phyloP scores from a whole-genome alignment of 2,329 filamentous ascomycete genomes.

The Sclerotinia trifoliorum region DNA sequence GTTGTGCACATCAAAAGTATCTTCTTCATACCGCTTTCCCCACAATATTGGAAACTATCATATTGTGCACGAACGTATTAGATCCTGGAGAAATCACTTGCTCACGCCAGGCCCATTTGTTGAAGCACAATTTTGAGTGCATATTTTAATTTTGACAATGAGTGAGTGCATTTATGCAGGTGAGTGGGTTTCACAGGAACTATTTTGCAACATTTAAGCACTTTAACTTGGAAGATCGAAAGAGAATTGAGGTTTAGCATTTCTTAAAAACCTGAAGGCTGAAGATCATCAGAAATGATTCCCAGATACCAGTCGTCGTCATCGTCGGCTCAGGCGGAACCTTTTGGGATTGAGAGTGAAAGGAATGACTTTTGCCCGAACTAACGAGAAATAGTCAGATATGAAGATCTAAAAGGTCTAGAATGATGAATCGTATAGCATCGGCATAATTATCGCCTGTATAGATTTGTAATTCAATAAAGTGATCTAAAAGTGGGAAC shows the following conservation, averaged over 20 bases:
- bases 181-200: slow-evolving; percentile 7
- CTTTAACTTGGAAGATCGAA: slow-evolving; percentile 1
- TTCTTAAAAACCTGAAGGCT: neutral
- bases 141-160: neutral
- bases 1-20: slow-evolving; percentile 11
- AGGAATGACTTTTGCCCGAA: neutral
- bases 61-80: neutral
- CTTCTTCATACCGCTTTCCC: slow-evolving; percentile 5
- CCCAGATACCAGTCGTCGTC: neutral
- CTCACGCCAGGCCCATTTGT: slow-evolving; percentile 8
- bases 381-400: neutral
- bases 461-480: neutral
- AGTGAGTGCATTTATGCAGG: slow-evolving; percentile 6
- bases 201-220: neutral
- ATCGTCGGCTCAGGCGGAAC: neutral
- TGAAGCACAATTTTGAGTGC: slow-evolving; percentile 8
- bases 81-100: slow-evolving; percentile 14
- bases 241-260: neutral
- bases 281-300: neutral
- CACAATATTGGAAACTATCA: neutral
- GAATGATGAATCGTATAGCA: neutral
- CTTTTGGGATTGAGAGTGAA: no score
- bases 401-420: slow-evolving; percentile 12
- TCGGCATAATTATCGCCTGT: neutral
- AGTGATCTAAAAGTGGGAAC: neutral